Base-by-base conservation (phyloP, 75 land plant genomes). In the Larix kaempferi region DNA sequence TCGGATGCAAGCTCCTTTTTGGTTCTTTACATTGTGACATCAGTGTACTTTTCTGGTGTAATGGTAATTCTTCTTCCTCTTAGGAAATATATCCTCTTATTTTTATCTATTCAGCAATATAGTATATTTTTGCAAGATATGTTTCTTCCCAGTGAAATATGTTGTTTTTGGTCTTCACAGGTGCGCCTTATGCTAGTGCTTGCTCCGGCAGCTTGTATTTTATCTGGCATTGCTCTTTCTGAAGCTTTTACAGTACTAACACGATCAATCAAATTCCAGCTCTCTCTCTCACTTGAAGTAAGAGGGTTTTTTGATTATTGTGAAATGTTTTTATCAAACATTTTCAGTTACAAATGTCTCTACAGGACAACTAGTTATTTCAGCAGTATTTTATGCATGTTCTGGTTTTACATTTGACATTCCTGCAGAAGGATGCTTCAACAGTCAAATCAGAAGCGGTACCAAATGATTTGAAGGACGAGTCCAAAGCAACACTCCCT, bases 111-210 rank as follows among this genome's bases (percentile, higher is more conserved):
- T 59, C 14, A 14, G 25, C 29, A 25, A 33, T 14, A 25, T 58
- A 69, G 49, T 6, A 59, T 71, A 29, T 15, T 86, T 41, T 5
- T 69, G 12, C 4, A 4, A 27, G 14, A 63, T n/a, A 69, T 39
- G 7, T 66, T 37, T 8, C 21, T 8, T 41, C 22, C 1, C 41
- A 41, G 49, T 41, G 11, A 41, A 69, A 49, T 22, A 69, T 69
- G 23, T 39, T 41, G 52, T 41, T 22, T 16, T 11, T 41, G 6
- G 52, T 69, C 12, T 7, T 41, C 76, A 22, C 78, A 96, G 99
- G 99, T 97, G 44, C 95, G 99, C 14, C 93, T 97, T 57, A 97
- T 97, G 99, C 94, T 97, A 78, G 99, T 97, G 39, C 81, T 97
- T 65, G 99, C 99, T 54, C 99, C 99, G 66, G 99, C 99, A 79